Evolutionary conservation across 208 protist genomes (phyloP), one percentile per base, ranked within the genome.

Genomic region (Trichomonas vaginalis): DNA sequence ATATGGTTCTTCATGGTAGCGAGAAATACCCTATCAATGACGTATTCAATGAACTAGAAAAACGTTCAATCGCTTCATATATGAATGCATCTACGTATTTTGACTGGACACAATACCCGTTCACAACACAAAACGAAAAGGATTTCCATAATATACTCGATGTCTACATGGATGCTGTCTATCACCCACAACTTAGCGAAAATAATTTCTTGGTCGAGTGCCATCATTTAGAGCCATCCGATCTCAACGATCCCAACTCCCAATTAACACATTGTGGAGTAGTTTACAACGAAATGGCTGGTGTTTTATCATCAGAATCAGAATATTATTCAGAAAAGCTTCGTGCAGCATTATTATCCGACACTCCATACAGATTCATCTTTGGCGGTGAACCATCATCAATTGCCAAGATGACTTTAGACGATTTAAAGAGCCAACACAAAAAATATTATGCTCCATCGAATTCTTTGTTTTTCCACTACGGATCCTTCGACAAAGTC

Each of bases 261-360:
- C 95, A 61, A 70, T 51, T 97, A 23, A 95, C 80, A 86, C 61
- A 96, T 61, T 96, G 90, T 46, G 97, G 97, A 39, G 87, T 97
- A 39, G 97, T 97, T 37, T 97, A 96, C 83, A 97, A 96, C 90
- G 96, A 97, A 95, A 97, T 97, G 97, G 95, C 96, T 49, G 96
- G 96, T 47, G 70, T 15, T 96, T 96, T 95, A 90, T 96, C 86
- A 62, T 83, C 45, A 86, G 96, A 4, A 49, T 10, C 83, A 95
- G 35, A 87, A 70, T 80, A 32, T 32, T 17, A 35, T 96, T 40
- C 48, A 92, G 79, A 90, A 92, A 86, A 87, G 17, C 37, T 42
- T 46, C 17, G 95, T 46, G 32, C n/a, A 4, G 23, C 35, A 83
- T 40, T 96, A 35, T 97, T 97, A 47, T 79, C 96, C 0, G 95